Evolutionary conservation across 1,139 yeast genomes (phyloP), one percentile per base, ranked within the genome.

Genomic region (Geotrichum histeridarum): DNA sequence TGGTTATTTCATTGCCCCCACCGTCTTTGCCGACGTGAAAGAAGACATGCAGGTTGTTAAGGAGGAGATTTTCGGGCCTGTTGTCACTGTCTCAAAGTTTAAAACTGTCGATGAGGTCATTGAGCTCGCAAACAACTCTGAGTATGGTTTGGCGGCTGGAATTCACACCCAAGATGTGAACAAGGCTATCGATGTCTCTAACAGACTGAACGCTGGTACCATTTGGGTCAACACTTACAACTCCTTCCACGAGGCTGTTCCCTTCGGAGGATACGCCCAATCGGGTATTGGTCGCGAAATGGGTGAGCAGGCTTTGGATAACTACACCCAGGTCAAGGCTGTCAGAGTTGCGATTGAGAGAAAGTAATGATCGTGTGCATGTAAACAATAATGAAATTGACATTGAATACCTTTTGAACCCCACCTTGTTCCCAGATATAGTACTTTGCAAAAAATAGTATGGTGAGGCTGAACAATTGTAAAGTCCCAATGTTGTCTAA

Each of bases 231-330:
- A 81, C 77, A 77, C 94, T 60, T 87, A 86, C 77, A 88, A 88
- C 72, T 88, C 84, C 66, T 83, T 86, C 83, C 87, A 87, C 73
- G 81, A 80, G 64, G 78, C 80, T 73, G 84, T 86, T 69, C 86
- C 86, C 59, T 81, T 81, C 61, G 96, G 96, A 68, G 96, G 96
- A 63, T 87, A 75, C 80, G 84, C 84, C 69, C 82, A 84, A 73
- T 85, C 94, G 58, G 96, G 96, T 74, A 81, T 86, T 70, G 96
- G 96, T 68, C 85, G 95, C 76, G 96, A 88, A 78, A 82, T 88
- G 84, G 96, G 96, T 71, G 77, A 76, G 58, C 76, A 74, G 61
- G 94, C 90, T 53, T 79, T 88, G 65, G 87, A 84, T 63, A 85
- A 84, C 80, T 88, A 88, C 78, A 80, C 86, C 60, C 93, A 87